Conservation (phyloP, 2,329 filamentous ascomycete species). For the Xylaria sp. region DNA sequence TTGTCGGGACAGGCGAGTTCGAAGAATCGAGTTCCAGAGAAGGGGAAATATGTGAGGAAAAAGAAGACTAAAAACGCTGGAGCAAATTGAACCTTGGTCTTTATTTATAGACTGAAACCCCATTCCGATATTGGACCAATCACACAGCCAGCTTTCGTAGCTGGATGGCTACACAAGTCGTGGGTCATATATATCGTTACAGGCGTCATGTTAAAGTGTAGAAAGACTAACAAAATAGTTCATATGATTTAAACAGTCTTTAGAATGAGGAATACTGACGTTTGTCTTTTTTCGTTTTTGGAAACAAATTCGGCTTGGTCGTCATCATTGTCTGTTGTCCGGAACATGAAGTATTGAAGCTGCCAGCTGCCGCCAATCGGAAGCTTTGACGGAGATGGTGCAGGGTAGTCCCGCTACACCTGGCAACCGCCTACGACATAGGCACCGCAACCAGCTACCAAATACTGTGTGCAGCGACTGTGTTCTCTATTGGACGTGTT, state of each 20-base stretch:
- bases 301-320: not conserved
- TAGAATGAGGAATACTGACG: not conserved
- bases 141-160: slow-evolving; percentile 16
- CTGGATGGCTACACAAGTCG: not conserved
- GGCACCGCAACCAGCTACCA: not conserved
- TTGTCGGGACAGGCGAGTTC: slow-evolving; percentile 46
- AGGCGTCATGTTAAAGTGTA: not conserved
- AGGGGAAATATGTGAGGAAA: slow-evolving; percentile 63
- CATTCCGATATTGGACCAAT: slow-evolving; percentile 39
- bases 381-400: not conserved
- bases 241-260: not conserved
- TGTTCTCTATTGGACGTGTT: slow-evolving; percentile 22
- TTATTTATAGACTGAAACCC: slow-evolving; percentile 28
- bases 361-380: slow-evolving; percentile 26
- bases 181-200: not conserved
- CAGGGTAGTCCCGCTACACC: slow-evolving; percentile 37
- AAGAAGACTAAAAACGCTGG: slow-evolving; percentile 43
- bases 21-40: slow-evolving; percentile 53
- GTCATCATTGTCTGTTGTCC: not conserved
- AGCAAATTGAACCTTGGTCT: slow-evolving; percentile 18
- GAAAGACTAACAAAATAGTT: not conserved
- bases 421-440: slow-evolving; percentile 19
- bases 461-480: slow-evolving; percentile 10
- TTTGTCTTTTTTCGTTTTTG: not conserved
- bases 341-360: not conserved